Evolutionary conservation across 225 moss, liverwort and hornwort species (phyloP), one percentile per base, ranked within the genome.

Genomic region (Neckera pumila): DNA sequence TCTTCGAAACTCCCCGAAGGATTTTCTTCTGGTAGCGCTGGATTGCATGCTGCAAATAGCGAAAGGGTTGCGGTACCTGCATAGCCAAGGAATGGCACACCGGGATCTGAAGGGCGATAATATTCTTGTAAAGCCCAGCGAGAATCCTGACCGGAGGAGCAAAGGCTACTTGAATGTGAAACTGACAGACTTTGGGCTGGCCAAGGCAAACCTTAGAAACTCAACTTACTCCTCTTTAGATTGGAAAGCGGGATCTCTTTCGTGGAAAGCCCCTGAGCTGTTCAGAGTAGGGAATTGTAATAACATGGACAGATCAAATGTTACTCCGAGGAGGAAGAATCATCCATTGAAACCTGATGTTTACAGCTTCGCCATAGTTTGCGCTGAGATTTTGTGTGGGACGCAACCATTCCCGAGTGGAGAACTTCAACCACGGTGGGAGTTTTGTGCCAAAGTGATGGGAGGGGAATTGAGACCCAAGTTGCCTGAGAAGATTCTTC

Each of bases 21-120:
- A 78, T 62, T 91, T 88, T 34, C 89, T 93, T 63, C 78, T 28
- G 17, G 77, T 88, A 22, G 92, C 90, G 45, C 75, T 93, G 56
- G 93, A 93, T 72, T 78, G 82, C 34, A 90, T 93, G 87, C 88
- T 92, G 34, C 93, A 93, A 87, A 90, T 92, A 51, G 92, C 90
- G 53, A 89, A 90, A 83, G 92, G 92, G n/a, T 34, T 92, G 47
- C 80, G 90, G 75, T 90, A 89, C 83, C 87, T 93, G 73, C 93
- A 92, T 79, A 85, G 87, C 40, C 87, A 86, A 83, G 79, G 83
- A 43, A 92, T 93, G 87, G 93, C 86, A 11, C 93, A 93, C 80
- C 89, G 92, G 80, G 93, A 93, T 83, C 80, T 93, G n/a, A 93
- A 93, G 87, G 86, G 85, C 17, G 88, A 47, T 10, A 93, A 93